These are phyloP conservation scores for Setaria viridis DNA, from an alignment of 202 grass and related monocot genomes.

Conservation along the genomic window DNA sequence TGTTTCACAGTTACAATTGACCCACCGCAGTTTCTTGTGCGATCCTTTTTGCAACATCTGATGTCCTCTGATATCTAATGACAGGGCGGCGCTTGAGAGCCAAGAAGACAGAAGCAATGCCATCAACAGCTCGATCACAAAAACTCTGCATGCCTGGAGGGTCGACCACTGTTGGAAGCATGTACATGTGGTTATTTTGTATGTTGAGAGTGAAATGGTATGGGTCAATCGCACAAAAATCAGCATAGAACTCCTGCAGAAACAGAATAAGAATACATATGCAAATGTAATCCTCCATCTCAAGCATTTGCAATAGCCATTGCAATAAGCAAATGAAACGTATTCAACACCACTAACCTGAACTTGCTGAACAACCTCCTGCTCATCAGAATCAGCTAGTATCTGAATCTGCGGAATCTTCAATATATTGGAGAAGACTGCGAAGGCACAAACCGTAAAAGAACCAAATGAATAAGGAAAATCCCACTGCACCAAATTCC, in stretches of 20 bases:
- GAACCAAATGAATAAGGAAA: slow-evolving; percentile 14
- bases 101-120: slow-evolving; percentile 92
- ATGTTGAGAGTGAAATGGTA: slow-evolving; percentile 97
- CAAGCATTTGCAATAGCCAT: slow-evolving; percentile 7
- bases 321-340: slow-evolving; percentile 20
- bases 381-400: slow-evolving; percentile 96
- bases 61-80: slow-evolving; percentile 89
- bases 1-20: slow-evolving; percentile 27
- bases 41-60: slow-evolving; percentile 88
- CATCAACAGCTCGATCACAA: slow-evolving; percentile 93
- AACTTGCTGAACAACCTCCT: slow-evolving; percentile 97
- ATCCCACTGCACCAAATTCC: not conserved
- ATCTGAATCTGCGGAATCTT: slow-evolving; percentile 97
- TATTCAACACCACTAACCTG: slow-evolving; percentile 63
- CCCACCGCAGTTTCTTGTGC: slow-evolving; percentile 91
- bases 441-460: slow-evolving; percentile 33
- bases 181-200: slow-evolving; percentile 82
- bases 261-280: slow-evolving; percentile 36
- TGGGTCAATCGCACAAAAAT: slow-evolving; percentile 89
- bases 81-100: slow-evolving; percentile 86
- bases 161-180: slow-evolving; percentile 77
- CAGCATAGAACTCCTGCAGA: slow-evolving; percentile 92
- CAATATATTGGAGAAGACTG: slow-evolving; percentile 97
- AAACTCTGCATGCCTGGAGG: slow-evolving; percentile 79
- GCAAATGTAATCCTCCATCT: slow-evolving; percentile 8